Percentiles rank a stretch among this genome's conserved stretches.
Evolutionary conservation across 768 basidiomycete genomes (phyloP).

Genomic region (Tricholoma hemisulphureum): DNA sequence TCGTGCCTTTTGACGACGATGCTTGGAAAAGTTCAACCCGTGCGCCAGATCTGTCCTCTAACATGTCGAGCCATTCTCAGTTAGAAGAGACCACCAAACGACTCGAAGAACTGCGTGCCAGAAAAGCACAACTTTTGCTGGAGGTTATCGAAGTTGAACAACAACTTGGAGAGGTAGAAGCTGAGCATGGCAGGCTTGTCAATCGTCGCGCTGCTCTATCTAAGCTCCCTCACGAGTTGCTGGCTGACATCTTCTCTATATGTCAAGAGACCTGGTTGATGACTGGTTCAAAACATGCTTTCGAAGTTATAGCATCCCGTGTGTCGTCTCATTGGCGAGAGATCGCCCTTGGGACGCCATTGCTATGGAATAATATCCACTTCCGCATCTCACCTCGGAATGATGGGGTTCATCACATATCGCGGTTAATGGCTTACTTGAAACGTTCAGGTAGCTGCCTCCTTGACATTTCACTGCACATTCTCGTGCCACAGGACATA

Average conservation of each 20-base stretch:
- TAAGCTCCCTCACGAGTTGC: conserved; percentile 40
- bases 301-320: conserved; percentile 42
- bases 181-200: conserved; percentile 31
- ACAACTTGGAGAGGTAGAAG: conserved; percentile 30
- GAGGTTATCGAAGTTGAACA: conserved; percentile 34
- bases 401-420: conserved; percentile 13
- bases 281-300: conserved; percentile 15
- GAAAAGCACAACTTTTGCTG: conserved; percentile 29
- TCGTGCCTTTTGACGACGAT: not conserved
- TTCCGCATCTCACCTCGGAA: conserved; percentile 26
- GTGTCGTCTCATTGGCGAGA: conserved; percentile 47
- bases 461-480: conserved; percentile 36
- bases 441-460: conserved; percentile 35
- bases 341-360: conserved; percentile 37
- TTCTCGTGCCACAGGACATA: conserved; percentile 23
- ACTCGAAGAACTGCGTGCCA: conserved; percentile 27
- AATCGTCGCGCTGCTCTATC: conserved; percentile 35
- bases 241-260: conserved; percentile 37
- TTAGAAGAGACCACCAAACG: conserved; percentile 11
- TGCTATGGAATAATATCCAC: conserved; percentile 44
- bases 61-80: not conserved
- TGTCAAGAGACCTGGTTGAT: conserved; percentile 23
- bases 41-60: not conserved
- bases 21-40: not conserved
- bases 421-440: conserved; percentile 37